Evolutionary conservation across 75 land plant species (phyloP).

Genomic region (Pinus tabuliformis): DNA sequence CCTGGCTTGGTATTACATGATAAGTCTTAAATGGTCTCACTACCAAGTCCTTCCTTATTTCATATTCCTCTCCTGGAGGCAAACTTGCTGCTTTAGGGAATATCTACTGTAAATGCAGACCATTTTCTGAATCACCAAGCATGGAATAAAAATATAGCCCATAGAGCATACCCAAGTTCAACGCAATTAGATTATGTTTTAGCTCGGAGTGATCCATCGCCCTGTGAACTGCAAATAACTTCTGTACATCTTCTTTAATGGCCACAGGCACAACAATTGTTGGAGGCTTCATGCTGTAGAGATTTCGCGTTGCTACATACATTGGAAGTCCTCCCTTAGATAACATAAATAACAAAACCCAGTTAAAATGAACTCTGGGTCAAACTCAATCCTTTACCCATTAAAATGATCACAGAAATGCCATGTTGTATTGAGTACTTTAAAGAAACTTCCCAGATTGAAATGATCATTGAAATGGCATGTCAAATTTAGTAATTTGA

Average conservation of each 20-base stretch:
- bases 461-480: too few species aligned
- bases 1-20: slow-evolving; percentile 95
- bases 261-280: slow-evolving; percentile 70
- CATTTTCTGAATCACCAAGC: too few species aligned
- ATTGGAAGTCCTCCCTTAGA: slow-evolving; percentile 89
- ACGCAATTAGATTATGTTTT: slow-evolving; percentile 60
- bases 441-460: too few species aligned
- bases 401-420: too few species aligned
- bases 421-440: too few species aligned
- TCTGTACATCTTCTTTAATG: slow-evolving; percentile 69
- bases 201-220: slow-evolving; percentile 82
- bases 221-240: slow-evolving; percentile 79
- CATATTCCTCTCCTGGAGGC: slow-evolving; percentile 71
- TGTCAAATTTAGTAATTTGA: too few species aligned
- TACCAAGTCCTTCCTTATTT: slow-evolving; percentile 63
- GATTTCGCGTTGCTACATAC: slow-evolving; percentile 97
- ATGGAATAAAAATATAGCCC: too few species aligned
- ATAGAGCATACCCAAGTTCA: slow-evolving; percentile 70
- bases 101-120: background rate
- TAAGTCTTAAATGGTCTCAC: slow-evolving; percentile 90
- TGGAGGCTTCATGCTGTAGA: slow-evolving; percentile 88
- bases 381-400: too few species aligned
- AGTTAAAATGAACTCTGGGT: too few species aligned
- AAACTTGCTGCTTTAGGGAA: slow-evolving; percentile 1
- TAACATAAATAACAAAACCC: background rate